A percentile compares a stretch with the other conserved stretches of the same genome.
These are phyloP conservation scores for Tricholoma bakamatsutake DNA, from an alignment of 768 basidiomycete genomes.

Conservation along the genomic window DNA sequence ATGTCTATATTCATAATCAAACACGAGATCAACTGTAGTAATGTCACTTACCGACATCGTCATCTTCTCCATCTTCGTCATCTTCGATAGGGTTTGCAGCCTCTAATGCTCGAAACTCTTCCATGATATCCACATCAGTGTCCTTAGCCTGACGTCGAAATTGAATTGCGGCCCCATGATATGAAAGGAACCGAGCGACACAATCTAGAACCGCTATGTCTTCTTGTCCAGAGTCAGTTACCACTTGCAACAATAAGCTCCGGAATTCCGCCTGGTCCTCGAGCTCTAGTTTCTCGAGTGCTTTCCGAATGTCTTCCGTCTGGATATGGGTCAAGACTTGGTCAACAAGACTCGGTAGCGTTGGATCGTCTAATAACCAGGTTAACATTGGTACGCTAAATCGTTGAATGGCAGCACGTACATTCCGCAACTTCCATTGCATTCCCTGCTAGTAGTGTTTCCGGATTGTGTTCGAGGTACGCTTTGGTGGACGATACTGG, in stretches of 20 bases:
- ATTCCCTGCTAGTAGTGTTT: not conserved
- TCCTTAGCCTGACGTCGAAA: slow-evolving; percentile 1
- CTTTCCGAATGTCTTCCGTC: not conserved
- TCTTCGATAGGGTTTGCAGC: not conserved
- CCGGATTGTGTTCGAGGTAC: not conserved
- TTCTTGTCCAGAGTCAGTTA: not conserved
- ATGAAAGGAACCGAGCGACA: slow-evolving; percentile 1
- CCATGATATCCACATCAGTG: not conserved
- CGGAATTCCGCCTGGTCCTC: slow-evolving; percentile 1
- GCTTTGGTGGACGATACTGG: not conserved
- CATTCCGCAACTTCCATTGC: not conserved
- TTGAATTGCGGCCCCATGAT: slow-evolving; percentile 2
- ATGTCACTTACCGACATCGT: not conserved
- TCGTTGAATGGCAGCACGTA: not conserved
- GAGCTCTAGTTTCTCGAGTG: not conserved
- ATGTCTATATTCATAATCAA: not conserved
- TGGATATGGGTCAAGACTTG: slow-evolving; percentile 3
- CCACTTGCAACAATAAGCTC: not conserved
- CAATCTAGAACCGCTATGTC: not conserved
- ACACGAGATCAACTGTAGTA: not conserved
- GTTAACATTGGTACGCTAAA: not conserved
- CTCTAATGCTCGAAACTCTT: slow-evolving; percentile 1
- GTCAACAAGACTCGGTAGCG: slow-evolving; percentile 1
- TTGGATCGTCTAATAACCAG: slow-evolving; percentile 2
- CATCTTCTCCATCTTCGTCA: slow-evolving; percentile 7